Evolutionary conservation across 768 basidiomycete species (phyloP).

Genomic region (Albatrellus ellisii): DNA sequence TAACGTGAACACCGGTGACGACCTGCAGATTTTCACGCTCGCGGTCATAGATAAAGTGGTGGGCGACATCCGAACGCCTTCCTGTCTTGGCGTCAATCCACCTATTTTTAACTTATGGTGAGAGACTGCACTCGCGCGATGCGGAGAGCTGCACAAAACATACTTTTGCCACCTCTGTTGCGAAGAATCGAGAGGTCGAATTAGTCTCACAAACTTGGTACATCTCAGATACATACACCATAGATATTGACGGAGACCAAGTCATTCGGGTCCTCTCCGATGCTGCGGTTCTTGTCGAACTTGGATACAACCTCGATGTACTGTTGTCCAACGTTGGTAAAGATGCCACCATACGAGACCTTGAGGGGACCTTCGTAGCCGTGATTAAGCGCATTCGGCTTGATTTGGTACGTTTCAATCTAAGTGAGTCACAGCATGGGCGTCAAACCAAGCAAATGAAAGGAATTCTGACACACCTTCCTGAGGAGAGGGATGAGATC

Average conservation of each 20-base stretch:
- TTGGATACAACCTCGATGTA: constrained; percentile 16
- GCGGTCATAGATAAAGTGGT: constrained; percentile 25
- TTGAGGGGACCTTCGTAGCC: constrained; percentile 34
- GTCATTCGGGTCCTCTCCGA: constrained; percentile 15
- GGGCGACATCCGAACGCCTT: constrained; percentile 39
- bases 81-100: constrained; percentile 28
- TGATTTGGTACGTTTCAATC: constrained; percentile 27
- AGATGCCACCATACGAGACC: constrained; percentile 18
- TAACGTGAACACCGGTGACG: constrained; percentile 21
- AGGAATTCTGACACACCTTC: constrained; percentile 28
- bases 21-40: constrained; percentile 20
- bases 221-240: constrained; percentile 10
- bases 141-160: neutral
- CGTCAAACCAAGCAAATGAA: neutral
- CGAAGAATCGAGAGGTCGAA: neutral
- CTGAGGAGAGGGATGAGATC: constrained; percentile 42
- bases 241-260: constrained; percentile 16
- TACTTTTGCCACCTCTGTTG: constrained; percentile 22
- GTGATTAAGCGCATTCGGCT: constrained; percentile 22
- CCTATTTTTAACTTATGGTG: neutral
- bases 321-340: constrained; percentile 16
- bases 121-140: neutral
- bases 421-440: constrained; percentile 4
- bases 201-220: neutral
- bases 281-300: constrained; percentile 13